Base-by-base conservation (phyloP, 805 yeast genomes). In the Yarrowia deformans region DNA sequence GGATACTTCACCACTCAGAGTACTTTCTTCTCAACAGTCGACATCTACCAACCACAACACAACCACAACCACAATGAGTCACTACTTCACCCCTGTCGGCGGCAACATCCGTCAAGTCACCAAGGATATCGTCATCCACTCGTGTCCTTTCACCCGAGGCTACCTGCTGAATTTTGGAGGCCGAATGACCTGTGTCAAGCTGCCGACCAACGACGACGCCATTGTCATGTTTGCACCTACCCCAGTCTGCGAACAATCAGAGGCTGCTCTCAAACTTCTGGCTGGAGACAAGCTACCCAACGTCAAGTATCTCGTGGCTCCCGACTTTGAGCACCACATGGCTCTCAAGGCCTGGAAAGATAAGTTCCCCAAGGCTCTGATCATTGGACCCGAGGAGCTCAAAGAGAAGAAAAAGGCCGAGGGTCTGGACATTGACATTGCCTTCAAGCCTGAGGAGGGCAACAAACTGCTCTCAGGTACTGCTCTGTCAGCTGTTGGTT, bases 291-390 rank as follows among this genome's bases (percentile, higher is more conserved):
- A 42, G 29, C 29, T 2, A 4, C 69, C 70, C 32, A 72, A 73
- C 37, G 75, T 77, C 64, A 56, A 56, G 49, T 76, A 76, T 71
- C 79, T 87, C 42, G 81, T 89, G 50, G 81, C 89, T 56, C 91
- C 92, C 1, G 90, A 89, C 73, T 74, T 72, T 40, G 90, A 87
- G 71, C 93, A 89, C 74, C 86, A 90, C 1, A 78, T 88, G 85
- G 90, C 89, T 2, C 84, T 88, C 10, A 74, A 77, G 29, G 82
- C 84, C 12, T 84, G 88, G 77, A 83, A 84, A 74, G 78, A 79
- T 16, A 76, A 76, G 58, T 80, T 78, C 72, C 88, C 89, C 1
- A 72, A 77, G 1, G 73, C 83, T 66, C 81, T 82, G 72, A 75
- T 87, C 29, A 81, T 87, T 70, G 89, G 87, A 1, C 82, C 85